Evolutionary conservation across 1,284 basidiomycete genomes (phyloP).

Genomic region (Pseudozyma sp.): DNA sequence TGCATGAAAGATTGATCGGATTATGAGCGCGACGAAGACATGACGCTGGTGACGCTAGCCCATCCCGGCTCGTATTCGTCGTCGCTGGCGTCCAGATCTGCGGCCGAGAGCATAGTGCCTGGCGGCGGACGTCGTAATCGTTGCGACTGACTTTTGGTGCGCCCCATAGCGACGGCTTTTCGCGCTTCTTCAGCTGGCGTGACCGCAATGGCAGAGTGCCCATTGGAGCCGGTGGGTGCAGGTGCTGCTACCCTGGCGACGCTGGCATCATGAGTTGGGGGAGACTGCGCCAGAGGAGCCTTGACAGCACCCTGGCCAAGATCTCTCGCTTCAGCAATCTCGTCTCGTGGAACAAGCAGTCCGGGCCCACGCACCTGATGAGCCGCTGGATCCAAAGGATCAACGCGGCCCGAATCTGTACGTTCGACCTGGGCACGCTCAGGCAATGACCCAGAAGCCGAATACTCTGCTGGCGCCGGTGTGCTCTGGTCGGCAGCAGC

Average conservation of each 20-base stretch:
- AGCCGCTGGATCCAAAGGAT: slow-evolving; percentile 48
- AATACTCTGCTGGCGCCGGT: slow-evolving; percentile 32
- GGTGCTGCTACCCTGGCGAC: slow-evolving; percentile 1
- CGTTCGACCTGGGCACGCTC: slow-evolving; percentile 48
- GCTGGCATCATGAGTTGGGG: slow-evolving; percentile 4
- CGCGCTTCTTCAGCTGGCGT: slow-evolving; percentile 31
- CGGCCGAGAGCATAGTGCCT: slow-evolving; percentile 54
- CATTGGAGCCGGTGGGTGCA: slow-evolving; percentile 14
- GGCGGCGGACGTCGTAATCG: slow-evolving; percentile 55
- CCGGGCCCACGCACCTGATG: slow-evolving; percentile 50
- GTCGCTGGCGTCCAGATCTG: slow-evolving; percentile 63
- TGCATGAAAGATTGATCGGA: background rate
- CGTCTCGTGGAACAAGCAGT: slow-evolving; percentile 51
- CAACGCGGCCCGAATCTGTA: slow-evolving; percentile 52
- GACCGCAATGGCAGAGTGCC: slow-evolving; percentile 4
- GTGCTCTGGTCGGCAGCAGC: background rate
- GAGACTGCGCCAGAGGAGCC: slow-evolving; percentile 24
- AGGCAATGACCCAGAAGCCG: slow-evolving; percentile 28
- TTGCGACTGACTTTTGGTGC: slow-evolving; percentile 55
- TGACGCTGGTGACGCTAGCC: slow-evolving; percentile 58
- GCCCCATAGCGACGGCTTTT: slow-evolving; percentile 47
- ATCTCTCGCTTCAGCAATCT: slow-evolving; percentile 45
- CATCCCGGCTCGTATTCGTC: slow-evolving; percentile 65
- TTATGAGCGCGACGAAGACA: slow-evolving; percentile 47
- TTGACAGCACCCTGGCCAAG: slow-evolving; percentile 35